phyloP scores from a whole-genome alignment of 495 filamentous ascomycete species.

The Podospora fimiseda region DNA sequence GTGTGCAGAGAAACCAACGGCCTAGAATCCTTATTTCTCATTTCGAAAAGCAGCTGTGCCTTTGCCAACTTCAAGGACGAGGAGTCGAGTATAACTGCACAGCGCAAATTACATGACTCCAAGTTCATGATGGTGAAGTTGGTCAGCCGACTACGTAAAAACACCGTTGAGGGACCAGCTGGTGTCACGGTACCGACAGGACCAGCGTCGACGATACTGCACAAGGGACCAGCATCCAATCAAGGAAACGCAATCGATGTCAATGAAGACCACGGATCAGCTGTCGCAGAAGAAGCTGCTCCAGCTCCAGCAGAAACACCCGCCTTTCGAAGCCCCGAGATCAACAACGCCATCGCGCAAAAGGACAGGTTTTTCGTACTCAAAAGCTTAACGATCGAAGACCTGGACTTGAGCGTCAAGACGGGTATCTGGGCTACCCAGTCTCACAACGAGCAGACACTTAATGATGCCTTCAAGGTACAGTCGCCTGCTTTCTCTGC shows the following conservation, averaged over 20 bases:
- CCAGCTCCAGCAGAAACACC: not conserved
- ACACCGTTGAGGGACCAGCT: slow-evolving; percentile 42
- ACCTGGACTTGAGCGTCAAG: slow-evolving; percentile 81
- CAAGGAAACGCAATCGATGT: slow-evolving; percentile 13
- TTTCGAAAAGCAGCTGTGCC: slow-evolving; percentile 95
- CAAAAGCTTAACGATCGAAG: slow-evolving; percentile 92
- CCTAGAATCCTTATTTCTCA: slow-evolving; percentile 87
- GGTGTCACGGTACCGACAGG: slow-evolving; percentile 48
- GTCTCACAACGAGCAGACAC: slow-evolving; percentile 74
- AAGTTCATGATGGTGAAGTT: slow-evolving; percentile 80
- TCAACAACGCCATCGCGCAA: slow-evolving; percentile 20
- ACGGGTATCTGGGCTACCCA: slow-evolving; percentile 94
- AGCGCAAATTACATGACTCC: slow-evolving; percentile 84
- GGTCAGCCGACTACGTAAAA: slow-evolving; percentile 84
- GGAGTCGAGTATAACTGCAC: slow-evolving; percentile 64
- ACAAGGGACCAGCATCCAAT: slow-evolving; percentile 8
- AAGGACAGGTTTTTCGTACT: slow-evolving; percentile 84
- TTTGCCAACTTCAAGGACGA: slow-evolving; percentile 96
- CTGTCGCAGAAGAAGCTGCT: not conserved
- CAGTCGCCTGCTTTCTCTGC: not conserved
- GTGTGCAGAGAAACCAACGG: slow-evolving; percentile 79
- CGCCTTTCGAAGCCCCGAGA: slow-evolving; percentile 4
- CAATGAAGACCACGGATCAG: not conserved
- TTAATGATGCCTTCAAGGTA: slow-evolving; percentile 85
- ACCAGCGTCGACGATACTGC: slow-evolving; percentile 32